Base-by-base conservation (phyloP, 176 grass and related monocot species). In the Bromus sterilis region DNA sequence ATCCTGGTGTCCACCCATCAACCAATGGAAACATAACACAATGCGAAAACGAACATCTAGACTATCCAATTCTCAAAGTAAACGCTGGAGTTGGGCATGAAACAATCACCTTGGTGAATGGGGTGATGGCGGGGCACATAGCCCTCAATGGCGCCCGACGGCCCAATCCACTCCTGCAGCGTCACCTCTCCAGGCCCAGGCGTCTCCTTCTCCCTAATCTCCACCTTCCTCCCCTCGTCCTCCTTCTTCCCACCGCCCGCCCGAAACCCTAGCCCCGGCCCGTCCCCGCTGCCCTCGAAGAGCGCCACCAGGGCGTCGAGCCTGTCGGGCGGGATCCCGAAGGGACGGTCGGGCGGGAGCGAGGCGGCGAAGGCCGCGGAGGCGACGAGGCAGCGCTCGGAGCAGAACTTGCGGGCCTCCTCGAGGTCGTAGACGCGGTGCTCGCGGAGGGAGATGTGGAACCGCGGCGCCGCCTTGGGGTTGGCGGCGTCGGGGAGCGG, bases 401-500 rank as follows among this genome's bases (percentile, higher is more conserved):
- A 95, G 87, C 93, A 99, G 93, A 93, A 99, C 57, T 66, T 91
- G 82, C 84, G 73, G 2, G 79, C 85, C 89, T 99, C 93, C 82
- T 91, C 84, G 31, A 95, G 86, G 93, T 95, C 96, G 76, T 95
- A 99, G 44, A 95, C 93, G 66, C 82, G 86, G 90, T 99, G 96
- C 93, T 99, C 90, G 41, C 87, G 75, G n/a, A 99, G 86, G 6
- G 93, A 84, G 55, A 99, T 87, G 72, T 56, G 96, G 66, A 87
- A 98, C 44, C 84, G 87, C 9, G 87, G 56, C 5, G 34, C 43
- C 26, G 11, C 63, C 56, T 75, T 75, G 42, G 16, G 15, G 44
- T 12, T 1, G 37, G 35, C 2, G 31, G 36, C 18, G 28, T 21
- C 40, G 31, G 33, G 88, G 15, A 94, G 76, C 5, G 84, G 43